A percentile compares a stretch with the other conserved stretches of the same genome.
Conservation (phyloP, 1,139 yeast species). For the Candida sanyaensis region DNA sequence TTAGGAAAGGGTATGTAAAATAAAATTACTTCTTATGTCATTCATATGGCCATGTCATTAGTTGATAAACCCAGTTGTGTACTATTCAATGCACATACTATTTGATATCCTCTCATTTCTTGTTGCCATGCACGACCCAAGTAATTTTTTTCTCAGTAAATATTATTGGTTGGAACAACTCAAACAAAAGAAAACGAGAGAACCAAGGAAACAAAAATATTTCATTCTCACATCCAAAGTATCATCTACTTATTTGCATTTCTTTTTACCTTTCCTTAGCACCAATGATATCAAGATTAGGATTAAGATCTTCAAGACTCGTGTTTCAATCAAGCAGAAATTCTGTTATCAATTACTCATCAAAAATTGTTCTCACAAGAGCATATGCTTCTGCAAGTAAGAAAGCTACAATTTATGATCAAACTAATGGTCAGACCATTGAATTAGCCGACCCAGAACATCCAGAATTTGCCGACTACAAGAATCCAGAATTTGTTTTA, state of each 20-base stretch:
- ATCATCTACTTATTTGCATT: background rate
- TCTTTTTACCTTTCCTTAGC: background rate
- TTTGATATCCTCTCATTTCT: background rate
- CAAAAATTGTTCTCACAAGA: slow-evolving; percentile 17
- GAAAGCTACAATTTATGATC: slow-evolving; percentile 38
- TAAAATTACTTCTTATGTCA: background rate
- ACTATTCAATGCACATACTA: too few relatives aligned
- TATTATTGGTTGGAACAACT: slow-evolving; percentile 23
- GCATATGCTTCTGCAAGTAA: slow-evolving; percentile 33
- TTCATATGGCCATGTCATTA: background rate
- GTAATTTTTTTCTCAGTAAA: slow-evolving; percentile 17
- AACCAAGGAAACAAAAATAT: background rate
- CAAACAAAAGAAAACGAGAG: slow-evolving; percentile 1
- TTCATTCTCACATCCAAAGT: background rate
- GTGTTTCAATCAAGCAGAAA: slow-evolving; percentile 10
- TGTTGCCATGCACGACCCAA: background rate
- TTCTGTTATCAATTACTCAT: background rate
- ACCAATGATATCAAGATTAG: slow-evolving; percentile 31
- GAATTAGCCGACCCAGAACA: slow-evolving; percentile 44
- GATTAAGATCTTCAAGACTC: slow-evolving; percentile 18
- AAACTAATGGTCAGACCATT: slow-evolving; percentile 41
- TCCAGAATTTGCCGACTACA: slow-evolving; percentile 50
- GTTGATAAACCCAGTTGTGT: too few relatives aligned
- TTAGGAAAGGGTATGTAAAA: background rate
- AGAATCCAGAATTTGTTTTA: slow-evolving; percentile 44